Base-by-base conservation (phyloP, 2,329 filamentous ascomycete species). In the Fusarium sp. region DNA sequence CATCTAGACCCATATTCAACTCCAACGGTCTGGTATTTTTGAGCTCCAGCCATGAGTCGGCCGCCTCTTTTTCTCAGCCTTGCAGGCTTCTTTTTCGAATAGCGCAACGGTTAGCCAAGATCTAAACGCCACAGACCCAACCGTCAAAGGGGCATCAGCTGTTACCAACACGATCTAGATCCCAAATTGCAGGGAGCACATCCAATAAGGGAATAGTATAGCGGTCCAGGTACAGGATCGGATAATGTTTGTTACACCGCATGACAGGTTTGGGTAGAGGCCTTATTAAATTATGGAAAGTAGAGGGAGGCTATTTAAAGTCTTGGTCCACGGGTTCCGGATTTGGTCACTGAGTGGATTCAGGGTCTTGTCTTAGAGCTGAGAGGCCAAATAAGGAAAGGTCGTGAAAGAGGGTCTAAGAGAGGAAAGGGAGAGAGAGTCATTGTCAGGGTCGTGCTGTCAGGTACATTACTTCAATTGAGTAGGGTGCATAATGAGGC, bases 111-210 rank as follows among this genome's bases (percentile, higher is more conserved):
- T 58, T 70, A 54, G 62, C 6, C 23, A 4, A 59, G 37, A 60
- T 37, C 30, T 59, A 54, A 48, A 70, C 67, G 67, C 67, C 67
- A 70, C 67, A 30, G 12, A 19, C 39, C 48, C 43, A 68, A 59
- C n/a, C 28, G 50, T 48, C 62, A 59, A 46, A 44, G 49, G 58
- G 23, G 23, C 13, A 48, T 57, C 26, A 42, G 31, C 50, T 57
- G 41, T 50, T 51, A 21, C 23, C 9, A 7, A 12, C 14, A 21
- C 51, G 34, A 64, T 70, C 67, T 60, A 68, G 67, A 60, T 44
- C n/a, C 12, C 18, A 8, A n/a, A 16, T 34, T n/a, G 18, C 25
- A 48, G 4, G 45, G 50, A 7, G 8, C 13, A 39, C n/a, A 8
- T 25, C 21, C 18, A 10, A 41, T 39, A 34, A 13, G 13, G 34